These are phyloP conservation scores for Eimeria falciformis DNA, from an alignment of 169 alveolate species.

Conservation along the genomic window DNA sequence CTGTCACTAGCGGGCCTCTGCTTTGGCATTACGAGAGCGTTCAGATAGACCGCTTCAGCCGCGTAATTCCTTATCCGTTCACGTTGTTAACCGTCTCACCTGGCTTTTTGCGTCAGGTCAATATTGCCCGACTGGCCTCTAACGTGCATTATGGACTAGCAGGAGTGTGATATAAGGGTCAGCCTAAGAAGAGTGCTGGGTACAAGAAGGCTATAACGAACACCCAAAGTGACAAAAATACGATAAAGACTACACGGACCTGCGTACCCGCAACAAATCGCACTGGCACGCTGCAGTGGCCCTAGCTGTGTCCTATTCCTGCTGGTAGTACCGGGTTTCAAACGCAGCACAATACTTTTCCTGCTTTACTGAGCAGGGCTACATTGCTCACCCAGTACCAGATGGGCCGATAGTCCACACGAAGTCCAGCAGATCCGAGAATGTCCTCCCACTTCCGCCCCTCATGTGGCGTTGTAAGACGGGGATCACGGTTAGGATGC, in stretches of 20 bases:
- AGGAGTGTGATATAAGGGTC: too few relatives aligned
- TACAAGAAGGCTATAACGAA: constrained; percentile 77
- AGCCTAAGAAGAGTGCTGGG: constrained; percentile 69
- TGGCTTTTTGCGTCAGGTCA: too few relatives aligned
- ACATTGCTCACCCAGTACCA: constrained; percentile 82
- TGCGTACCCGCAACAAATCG: background rate
- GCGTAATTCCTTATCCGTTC: too few relatives aligned
- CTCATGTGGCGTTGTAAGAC: constrained; percentile 89
- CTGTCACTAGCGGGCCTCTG: too few relatives aligned
- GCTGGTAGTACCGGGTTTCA: too few relatives aligned
- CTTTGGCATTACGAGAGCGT: too few relatives aligned
- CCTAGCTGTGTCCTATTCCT: too few relatives aligned
- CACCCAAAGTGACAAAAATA: constrained; percentile 69
- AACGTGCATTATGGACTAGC: too few relatives aligned
- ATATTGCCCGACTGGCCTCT: too few relatives aligned
- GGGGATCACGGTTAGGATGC: constrained; percentile 93
- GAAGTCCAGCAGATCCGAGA: constrained; percentile 84
- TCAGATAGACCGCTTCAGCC: too few relatives aligned
- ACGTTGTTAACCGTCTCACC: too few relatives aligned
- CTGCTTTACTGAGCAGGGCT: constrained; percentile 43
- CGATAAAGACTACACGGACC: constrained; percentile 77
- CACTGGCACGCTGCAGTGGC: background rate
- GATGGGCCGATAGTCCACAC: constrained; percentile 83
- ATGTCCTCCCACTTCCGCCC: constrained; percentile 95
- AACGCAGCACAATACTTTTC: too few relatives aligned